These are phyloP conservation scores for Globisporangium paddicum DNA, from an alignment of 352 stramenopile species.

Conservation along the genomic window DNA sequence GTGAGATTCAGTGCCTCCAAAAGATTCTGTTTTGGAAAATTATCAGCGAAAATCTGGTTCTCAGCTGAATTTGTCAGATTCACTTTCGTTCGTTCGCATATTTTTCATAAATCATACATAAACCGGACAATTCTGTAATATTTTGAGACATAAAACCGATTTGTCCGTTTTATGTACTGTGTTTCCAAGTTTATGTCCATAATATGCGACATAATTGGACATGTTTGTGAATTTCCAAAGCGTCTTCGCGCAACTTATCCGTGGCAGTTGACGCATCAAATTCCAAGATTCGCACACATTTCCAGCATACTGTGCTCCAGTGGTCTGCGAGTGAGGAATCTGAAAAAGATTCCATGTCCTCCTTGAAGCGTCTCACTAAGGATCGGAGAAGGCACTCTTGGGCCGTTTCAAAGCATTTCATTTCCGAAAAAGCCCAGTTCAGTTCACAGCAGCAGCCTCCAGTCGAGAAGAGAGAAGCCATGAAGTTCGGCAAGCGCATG, in stretches of 20 bases:
- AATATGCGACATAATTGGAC: not conserved
- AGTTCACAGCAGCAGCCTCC: not conserved
- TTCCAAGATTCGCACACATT: not conserved
- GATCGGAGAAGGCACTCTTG: too few species aligned
- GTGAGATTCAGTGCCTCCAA: not conserved
- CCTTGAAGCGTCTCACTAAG: not conserved
- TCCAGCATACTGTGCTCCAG: not conserved
- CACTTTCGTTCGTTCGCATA: too few species aligned
- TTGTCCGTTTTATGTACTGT: not conserved
- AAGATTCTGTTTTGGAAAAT: constrained; percentile 1
- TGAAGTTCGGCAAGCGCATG: constrained; percentile 87
- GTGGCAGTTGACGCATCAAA: not conserved
- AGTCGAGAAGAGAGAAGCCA: constrained; percentile 11
- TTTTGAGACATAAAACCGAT: too few species aligned
- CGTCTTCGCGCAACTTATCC: not conserved
- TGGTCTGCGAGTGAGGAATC: not conserved
- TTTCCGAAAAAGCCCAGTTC: not conserved
- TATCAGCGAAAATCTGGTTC: not conserved
- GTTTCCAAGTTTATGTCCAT: not conserved
- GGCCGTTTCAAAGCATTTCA: too few species aligned
- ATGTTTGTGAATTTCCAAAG: not conserved
- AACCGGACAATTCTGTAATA: too few species aligned
- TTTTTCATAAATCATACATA: too few species aligned
- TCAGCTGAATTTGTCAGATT: too few species aligned
- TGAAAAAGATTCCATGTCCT: constrained; percentile 1